Evolutionary conservation across 2,329 filamentous ascomycete species (phyloP).

Genomic region (Xylaria sp.): DNA sequence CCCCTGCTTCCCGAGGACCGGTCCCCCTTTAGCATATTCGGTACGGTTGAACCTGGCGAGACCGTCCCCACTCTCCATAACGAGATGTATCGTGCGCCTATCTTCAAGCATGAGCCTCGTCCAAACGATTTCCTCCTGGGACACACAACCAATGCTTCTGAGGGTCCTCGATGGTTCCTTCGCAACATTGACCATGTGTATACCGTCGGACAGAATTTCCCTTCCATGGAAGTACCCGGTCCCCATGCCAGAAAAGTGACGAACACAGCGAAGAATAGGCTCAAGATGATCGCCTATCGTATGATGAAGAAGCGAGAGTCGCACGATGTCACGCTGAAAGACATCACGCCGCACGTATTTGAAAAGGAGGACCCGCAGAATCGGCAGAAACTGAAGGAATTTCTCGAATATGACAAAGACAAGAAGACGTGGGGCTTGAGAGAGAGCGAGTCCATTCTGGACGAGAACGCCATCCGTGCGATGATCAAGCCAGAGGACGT

Average conservation of each 20-base stretch:
- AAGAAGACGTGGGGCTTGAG: conserved; percentile 81
- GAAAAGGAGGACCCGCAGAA: conserved; percentile 95
- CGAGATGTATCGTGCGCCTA: conserved; percentile 87
- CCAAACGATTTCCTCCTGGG: conserved; percentile 81
- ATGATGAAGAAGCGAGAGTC: conserved; percentile 73
- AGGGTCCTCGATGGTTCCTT: conserved; percentile 76
- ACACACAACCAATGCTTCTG: conserved; percentile 70
- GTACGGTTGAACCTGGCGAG: conserved; percentile 85
- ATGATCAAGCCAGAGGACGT: conserved; percentile 97
- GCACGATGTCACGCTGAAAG: conserved; percentile 65
- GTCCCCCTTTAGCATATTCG: conserved; percentile 93
- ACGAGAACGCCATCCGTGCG: conserved; percentile 71
- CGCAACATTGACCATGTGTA: conserved; percentile 88
- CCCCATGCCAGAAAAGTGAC: conserved; percentile 93
- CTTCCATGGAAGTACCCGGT: conserved; percentile 84
- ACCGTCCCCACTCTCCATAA: conserved; percentile 89
- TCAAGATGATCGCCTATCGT: conserved; percentile 93
- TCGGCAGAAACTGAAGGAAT: conserved; percentile 93
- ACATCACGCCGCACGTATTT: conserved; percentile 86
- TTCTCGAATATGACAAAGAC: conserved; percentile 84
- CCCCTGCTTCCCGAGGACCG: conserved; percentile 89
- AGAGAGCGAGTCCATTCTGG: conserved; percentile 67
- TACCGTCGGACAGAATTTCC: conserved; percentile 88
- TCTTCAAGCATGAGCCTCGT: conserved; percentile 80
- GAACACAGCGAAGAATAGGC: conserved; percentile 90